A percentile compares a stretch with the other conserved stretches of the same genome.
phyloP scores from a whole-genome alignment of 2,329 filamentous ascomycete genomes.

The Stylonectria norvegica region DNA sequence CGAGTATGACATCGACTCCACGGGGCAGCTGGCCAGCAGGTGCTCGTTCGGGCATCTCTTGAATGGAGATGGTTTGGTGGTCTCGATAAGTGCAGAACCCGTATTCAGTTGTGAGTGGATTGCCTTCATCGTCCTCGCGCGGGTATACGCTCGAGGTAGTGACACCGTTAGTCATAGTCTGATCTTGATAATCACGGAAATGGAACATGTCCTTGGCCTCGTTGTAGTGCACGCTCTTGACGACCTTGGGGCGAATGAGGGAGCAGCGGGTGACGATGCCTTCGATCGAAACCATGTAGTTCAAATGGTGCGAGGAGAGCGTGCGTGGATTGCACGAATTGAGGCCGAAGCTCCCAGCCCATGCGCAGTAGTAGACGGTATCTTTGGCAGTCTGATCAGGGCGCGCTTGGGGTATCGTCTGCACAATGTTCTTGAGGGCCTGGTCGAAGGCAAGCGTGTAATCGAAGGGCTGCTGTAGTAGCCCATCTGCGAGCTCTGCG shows the following conservation, averaged over 20 bases:
- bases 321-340: slow-evolving; percentile 94
- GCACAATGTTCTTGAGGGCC: slow-evolving; percentile 84
- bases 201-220: slow-evolving; percentile 83
- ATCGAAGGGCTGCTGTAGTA: slow-evolving; percentile 85
- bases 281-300: slow-evolving; percentile 95
- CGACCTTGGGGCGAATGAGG: slow-evolving; percentile 91
- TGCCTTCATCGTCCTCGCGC: slow-evolving; percentile 87
- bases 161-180: slow-evolving; percentile 92
- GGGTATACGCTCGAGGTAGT: slow-evolving; percentile 92
- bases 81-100: slow-evolving; percentile 94
- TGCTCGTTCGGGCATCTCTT: slow-evolving; percentile 97
- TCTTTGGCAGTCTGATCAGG: slow-evolving; percentile 75
- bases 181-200: slow-evolving; percentile 87
- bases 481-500: slow-evolving; percentile 70
- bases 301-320: slow-evolving; percentile 81
- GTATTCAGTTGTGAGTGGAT: slow-evolving; percentile 91
- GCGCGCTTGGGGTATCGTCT: slow-evolving; percentile 71
- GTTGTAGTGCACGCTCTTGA: slow-evolving; percentile 96
- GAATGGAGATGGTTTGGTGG: slow-evolving; percentile 95
- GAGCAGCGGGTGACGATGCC: slow-evolving; percentile 97
- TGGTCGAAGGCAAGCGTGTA: slow-evolving; percentile 84
- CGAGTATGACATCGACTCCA: slow-evolving; percentile 92
- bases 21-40: slow-evolving; percentile 93
- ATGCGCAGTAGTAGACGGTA: slow-evolving; percentile 93
- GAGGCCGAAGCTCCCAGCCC: slow-evolving; percentile 91